Conservation (phyloP, 1,284 basidiomycete species). For the Rhodotorula sp. region DNA sequence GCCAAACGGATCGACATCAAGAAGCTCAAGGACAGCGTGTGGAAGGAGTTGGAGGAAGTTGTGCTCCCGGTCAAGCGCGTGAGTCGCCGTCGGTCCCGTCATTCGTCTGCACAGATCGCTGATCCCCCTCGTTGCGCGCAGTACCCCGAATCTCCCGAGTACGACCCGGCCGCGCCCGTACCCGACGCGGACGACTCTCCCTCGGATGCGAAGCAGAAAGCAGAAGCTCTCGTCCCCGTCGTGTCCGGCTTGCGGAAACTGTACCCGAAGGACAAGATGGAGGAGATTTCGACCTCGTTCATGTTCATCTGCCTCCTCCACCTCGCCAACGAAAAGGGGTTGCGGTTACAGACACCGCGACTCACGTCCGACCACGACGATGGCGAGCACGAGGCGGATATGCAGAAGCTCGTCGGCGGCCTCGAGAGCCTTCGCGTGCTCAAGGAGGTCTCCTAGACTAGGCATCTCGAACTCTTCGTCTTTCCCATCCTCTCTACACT, state of each 20-base stretch:
- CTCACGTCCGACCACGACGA: conserved; percentile 6
- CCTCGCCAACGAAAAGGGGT: conserved; percentile 45
- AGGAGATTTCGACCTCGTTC: conserved; percentile 97
- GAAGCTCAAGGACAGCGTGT: conserved; percentile 96
- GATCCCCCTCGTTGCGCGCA: not conserved
- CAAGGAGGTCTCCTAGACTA: conserved; percentile 20
- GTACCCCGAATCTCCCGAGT: conserved; percentile 25
- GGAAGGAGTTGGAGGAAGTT: conserved; percentile 82
- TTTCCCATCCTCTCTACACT: not conserved
- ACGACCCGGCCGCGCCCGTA: conserved; percentile 47
- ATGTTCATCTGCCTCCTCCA: conserved; percentile 78
- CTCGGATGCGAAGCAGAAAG: not conserved
- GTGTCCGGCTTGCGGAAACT: conserved; percentile 74
- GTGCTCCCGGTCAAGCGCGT: conserved; percentile 52
- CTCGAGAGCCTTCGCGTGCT: conserved; percentile 35
- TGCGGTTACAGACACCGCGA: conserved; percentile 39
- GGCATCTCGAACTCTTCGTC: not conserved
- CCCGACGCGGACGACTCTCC: conserved; percentile 51
- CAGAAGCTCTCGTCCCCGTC: conserved; percentile 74
- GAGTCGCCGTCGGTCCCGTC: conserved; percentile 14
- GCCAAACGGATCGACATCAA: conserved; percentile 97
- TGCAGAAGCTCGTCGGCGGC: conserved; percentile 32
- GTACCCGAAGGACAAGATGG: conserved; percentile 91
- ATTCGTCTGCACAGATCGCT: too few relatives aligned
- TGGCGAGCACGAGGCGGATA: conserved; percentile 18